Evolutionary conservation across 192 early-diverging fungal species (phyloP).

Genomic region (Rhizoclosmatium globosum): DNA sequence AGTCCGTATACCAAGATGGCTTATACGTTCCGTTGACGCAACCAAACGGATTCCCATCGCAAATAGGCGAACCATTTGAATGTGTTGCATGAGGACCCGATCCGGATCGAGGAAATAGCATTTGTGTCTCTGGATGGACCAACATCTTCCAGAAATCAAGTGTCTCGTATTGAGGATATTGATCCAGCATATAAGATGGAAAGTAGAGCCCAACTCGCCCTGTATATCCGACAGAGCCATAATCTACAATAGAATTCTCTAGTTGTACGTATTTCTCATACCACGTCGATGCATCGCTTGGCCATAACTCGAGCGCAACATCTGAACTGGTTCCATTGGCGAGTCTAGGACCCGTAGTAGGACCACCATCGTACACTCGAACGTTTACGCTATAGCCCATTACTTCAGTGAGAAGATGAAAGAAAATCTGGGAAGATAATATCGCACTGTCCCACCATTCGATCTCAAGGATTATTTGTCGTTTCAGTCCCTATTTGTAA

Average conservation of each 20-base stretch:
- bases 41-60: background rate
- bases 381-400: background rate
- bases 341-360: background rate
- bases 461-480: background rate
- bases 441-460: background rate
- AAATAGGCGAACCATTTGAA: background rate
- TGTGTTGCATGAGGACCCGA: background rate
- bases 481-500: background rate
- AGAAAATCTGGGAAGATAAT: background rate
- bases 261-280: slow-evolving; percentile 16
- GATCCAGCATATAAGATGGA: slow-evolving; percentile 12
- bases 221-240: slow-evolving; percentile 24
- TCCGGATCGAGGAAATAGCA: background rate
- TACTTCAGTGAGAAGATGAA: background rate
- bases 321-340: background rate
- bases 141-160: slow-evolving; percentile 39
- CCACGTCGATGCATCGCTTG: background rate
- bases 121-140: slow-evolving; percentile 2
- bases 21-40: slow-evolving; percentile 17
- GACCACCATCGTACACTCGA: background rate
- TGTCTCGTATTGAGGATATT: slow-evolving; percentile 13
- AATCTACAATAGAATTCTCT: background rate
- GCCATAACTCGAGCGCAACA: slow-evolving; percentile 19
- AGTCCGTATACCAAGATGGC: background rate
- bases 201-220: slow-evolving; percentile 32